Evolutionary conservation across 2,329 filamentous ascomycete species (phyloP), one percentile per base, ranked within the genome.

Genomic region (Elsinoe batatas): DNA sequence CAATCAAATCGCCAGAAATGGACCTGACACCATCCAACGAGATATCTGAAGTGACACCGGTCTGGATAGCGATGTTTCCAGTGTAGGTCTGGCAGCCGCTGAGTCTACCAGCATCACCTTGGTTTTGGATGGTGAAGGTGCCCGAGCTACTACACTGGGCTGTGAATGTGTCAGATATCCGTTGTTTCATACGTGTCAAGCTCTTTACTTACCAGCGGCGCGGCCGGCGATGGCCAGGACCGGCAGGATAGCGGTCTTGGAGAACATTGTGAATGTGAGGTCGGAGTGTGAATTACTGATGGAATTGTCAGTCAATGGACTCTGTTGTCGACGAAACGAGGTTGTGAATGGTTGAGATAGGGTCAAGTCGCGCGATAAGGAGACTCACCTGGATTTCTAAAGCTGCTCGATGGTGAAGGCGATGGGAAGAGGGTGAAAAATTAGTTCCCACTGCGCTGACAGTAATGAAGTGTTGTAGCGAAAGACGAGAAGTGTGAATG

Each of bases 1-100:
- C 73, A 49, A 69, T 71, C 56, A 86, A 69, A 64, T 74, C 73
- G 64, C 80, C 80, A 13, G 72, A 74, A 72, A 88, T 85, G 58
- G 72, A 64, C 68, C 80, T 71, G 44, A 79, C 77, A 56, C 84
- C 83, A 64, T 80, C 73, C 61, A 96, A 71, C 55, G 74, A 71
- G 62, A 95, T 77, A 59, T 71, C 69, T 46, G 79, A 79, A 53
- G 76, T 71, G 37, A 82, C 77, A 53, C 69, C 67, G 36, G 76
- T 74, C 59, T 76, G 77, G 61, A 95, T 78, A 60, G 80, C 77
- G 59, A 95, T 75, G 68, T 80, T 78, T 65, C 86, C 89, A 53
- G 79, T 73, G 67, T 88, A 78, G 56, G 80, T 85, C n/a, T 72
- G 68, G 79, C 91, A 95, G 60, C 68, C 65, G 54, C 78, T 69